A percentile compares a stretch with the other conserved stretches of the same genome.
Conservation (phyloP, 2,329 filamentous ascomycete genomes). For the Basipetospora chlamydospora region DNA sequence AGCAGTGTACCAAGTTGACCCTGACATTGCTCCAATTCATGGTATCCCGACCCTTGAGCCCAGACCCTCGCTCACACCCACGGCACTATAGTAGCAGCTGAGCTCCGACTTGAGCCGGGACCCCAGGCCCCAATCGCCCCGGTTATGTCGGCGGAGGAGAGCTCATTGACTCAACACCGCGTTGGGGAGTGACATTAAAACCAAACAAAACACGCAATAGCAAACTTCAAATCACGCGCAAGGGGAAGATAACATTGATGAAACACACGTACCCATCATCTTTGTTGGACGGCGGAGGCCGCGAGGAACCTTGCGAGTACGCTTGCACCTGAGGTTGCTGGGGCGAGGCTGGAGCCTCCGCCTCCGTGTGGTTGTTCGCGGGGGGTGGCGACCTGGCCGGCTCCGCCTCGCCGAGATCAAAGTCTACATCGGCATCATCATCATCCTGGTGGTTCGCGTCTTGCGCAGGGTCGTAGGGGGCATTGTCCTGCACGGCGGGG, state of each 20-base stretch:
- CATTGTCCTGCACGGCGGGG: neutral
- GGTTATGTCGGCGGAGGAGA: too few relatives aligned
- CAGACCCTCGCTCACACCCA: too few relatives aligned
- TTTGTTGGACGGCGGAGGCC: constrained; percentile 13
- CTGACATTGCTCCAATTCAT: too few relatives aligned
- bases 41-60: too few relatives aligned
- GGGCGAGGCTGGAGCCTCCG: constrained; percentile 13
- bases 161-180: too few relatives aligned
- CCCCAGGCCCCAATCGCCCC: too few relatives aligned
- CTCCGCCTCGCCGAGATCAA: constrained; percentile 35
- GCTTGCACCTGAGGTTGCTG: constrained; percentile 14
- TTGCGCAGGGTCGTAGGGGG: constrained; percentile 13
- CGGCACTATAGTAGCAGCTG: too few relatives aligned
- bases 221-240: constrained; percentile 1
- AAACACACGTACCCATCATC: constrained; percentile 27
- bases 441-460: constrained; percentile 31
- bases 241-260: neutral
- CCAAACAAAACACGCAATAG: neutral
- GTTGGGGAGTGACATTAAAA: neutral
- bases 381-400: constrained; percentile 12
- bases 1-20: too few relatives aligned
- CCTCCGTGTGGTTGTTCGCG: constrained; percentile 15
- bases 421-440: constrained; percentile 44
- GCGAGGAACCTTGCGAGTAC: neutral
- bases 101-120: too few relatives aligned